These are phyloP conservation scores for Rhodamnia argentea DNA, from an alignment of 345 rosid genomes.

Conservation along the genomic window DNA sequence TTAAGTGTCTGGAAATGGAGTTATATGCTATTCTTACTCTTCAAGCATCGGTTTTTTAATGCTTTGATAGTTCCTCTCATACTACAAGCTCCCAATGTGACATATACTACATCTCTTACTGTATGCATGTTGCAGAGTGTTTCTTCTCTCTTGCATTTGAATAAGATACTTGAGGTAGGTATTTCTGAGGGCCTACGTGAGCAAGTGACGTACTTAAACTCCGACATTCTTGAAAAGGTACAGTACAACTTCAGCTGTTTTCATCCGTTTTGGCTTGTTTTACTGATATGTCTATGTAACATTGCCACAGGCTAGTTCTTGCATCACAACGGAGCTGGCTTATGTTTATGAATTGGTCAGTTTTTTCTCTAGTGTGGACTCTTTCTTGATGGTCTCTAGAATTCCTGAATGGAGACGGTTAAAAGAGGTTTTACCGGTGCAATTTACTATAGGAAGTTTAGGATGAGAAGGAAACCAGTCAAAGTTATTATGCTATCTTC, in stretches of 20 bases:
- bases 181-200: conserved; percentile 56
- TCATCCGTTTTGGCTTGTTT: background rate
- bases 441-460: background rate
- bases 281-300: background rate
- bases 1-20: background rate
- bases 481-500: background rate
- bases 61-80: background rate
- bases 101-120: background rate
- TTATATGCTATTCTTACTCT: background rate
- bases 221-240: conserved; percentile 74
- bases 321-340: conserved; percentile 75
- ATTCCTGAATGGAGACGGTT: background rate
- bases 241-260: background rate
- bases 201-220: conserved; percentile 51
- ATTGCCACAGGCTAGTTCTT: conserved; percentile 51
- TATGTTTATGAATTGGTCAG: conserved; percentile 86
- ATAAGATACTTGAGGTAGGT: conserved; percentile 82
- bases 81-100: background rate
- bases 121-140: conserved; percentile 39
- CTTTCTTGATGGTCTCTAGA: background rate
- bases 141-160: conserved; percentile 72
- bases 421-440: background rate
- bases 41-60: background rate
- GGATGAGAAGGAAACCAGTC: background rate
- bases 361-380: background rate